Evolutionary conservation across 1,284 basidiomycete species (phyloP).

Genomic region (Mycena citricolor): DNA sequence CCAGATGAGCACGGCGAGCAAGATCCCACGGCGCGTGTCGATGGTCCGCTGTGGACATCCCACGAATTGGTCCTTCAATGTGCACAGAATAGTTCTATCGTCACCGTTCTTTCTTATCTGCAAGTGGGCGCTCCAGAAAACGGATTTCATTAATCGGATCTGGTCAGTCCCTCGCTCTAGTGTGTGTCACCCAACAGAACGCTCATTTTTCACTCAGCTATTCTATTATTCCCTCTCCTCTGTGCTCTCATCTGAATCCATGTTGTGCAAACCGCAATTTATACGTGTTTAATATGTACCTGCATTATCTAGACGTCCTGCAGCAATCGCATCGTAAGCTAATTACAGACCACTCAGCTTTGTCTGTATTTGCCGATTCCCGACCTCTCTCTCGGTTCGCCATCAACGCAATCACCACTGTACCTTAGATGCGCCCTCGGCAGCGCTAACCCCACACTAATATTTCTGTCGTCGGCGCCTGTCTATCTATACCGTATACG

Average conservation of each 20-base stretch:
- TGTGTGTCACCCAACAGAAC: too few species aligned
- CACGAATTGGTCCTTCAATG: conserved; percentile 69
- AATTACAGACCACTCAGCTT: conserved; percentile 3
- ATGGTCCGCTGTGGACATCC: conserved; percentile 60
- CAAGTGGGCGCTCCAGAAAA: conserved; percentile 44
- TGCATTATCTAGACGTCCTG: conserved; percentile 6
- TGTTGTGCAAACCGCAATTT: conserved; percentile 20
- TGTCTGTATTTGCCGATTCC: conserved; percentile 6
- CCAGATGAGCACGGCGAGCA: conserved; percentile 30
- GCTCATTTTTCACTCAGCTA: conserved; percentile 14
- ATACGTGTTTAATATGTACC: conserved; percentile 24
- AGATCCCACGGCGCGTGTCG: conserved; percentile 33
- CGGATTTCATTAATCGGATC: conserved; percentile 22
- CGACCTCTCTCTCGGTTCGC: background rate
- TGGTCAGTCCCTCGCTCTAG: conserved; percentile 17
- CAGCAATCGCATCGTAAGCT: background rate
- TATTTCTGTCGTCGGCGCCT: too few species aligned
- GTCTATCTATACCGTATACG: too few species aligned
- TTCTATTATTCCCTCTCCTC: conserved; percentile 14
- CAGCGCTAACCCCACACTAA: too few species aligned
- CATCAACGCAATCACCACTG: background rate
- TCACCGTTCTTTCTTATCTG: conserved; percentile 55
- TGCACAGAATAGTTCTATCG: conserved; percentile 69
- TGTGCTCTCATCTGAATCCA: conserved; percentile 9
- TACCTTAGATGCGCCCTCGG: conserved; percentile 1